Percentiles rank a stretch among this genome's conserved stretches.
Evolutionary conservation across 2,329 filamentous ascomycete species (phyloP).

Genomic region (Phaeosphaeriaceae sp.): DNA sequence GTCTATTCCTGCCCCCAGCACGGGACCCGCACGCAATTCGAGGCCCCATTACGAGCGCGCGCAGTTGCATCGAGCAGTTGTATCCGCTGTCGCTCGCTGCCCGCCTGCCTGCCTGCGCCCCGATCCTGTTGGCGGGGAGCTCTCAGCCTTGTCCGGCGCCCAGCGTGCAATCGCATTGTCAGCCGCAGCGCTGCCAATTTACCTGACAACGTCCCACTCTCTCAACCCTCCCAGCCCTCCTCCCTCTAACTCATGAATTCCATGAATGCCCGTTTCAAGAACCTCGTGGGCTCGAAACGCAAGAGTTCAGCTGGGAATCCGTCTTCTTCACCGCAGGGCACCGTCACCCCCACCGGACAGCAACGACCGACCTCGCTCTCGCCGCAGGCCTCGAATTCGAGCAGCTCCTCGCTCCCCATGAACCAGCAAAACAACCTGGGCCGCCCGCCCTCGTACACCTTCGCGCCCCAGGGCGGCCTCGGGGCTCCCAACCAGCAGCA

Average conservation of each 20-base stretch:
- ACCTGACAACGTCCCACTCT: slow-evolving; percentile 35
- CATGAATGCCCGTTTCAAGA: slow-evolving; percentile 80
- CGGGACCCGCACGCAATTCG: slow-evolving; percentile 6
- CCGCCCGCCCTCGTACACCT: slow-evolving; percentile 70
- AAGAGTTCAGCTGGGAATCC: slow-evolving; percentile 66
- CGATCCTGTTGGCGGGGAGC: slow-evolving; percentile 19
- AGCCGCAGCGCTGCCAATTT: slow-evolving; percentile 39
- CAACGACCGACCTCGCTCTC: slow-evolving; percentile 50
- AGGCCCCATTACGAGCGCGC: not conserved
- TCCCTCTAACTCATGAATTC: slow-evolving; percentile 68
- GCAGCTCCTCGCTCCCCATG: slow-evolving; percentile 57
- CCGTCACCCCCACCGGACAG: slow-evolving; percentile 45
- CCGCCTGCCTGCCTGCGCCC: slow-evolving; percentile 15
- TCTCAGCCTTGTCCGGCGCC: slow-evolving; percentile 30
- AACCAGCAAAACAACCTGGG: slow-evolving; percentile 63
- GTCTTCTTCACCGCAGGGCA: slow-evolving; percentile 40
- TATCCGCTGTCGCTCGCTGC: not conserved
- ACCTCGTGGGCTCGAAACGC: slow-evolving; percentile 82
- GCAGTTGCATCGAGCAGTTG: slow-evolving; percentile 3
- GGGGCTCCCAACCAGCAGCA: slow-evolving; percentile 41
- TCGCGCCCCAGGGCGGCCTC: slow-evolving; percentile 53
- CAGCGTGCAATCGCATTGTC: slow-evolving; percentile 30
- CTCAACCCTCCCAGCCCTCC: slow-evolving; percentile 24
- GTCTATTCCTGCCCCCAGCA: slow-evolving; percentile 3
- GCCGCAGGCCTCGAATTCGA: slow-evolving; percentile 48